Conservation (phyloP, 352 stramenopile species). For the Phytophthora lateralis region DNA sequence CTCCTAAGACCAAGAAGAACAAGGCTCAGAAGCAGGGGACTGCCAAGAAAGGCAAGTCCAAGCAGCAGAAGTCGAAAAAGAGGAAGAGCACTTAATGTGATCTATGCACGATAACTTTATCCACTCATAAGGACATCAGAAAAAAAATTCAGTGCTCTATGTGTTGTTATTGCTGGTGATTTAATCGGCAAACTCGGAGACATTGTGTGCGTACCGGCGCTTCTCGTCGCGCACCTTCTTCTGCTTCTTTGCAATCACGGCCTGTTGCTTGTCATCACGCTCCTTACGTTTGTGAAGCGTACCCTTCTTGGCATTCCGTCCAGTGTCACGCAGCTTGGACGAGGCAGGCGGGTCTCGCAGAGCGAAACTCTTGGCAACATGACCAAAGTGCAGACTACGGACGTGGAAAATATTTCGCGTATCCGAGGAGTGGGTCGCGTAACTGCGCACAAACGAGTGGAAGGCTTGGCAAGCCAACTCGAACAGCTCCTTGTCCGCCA, state of each 20-base stretch:
- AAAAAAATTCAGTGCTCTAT: conserved; percentile 26
- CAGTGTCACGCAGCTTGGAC: conserved; percentile 76
- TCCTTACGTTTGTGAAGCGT: conserved; percentile 87
- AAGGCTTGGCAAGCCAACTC: conserved; percentile 90
- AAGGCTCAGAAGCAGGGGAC: conserved; percentile 31
- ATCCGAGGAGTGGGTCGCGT: conserved; percentile 92
- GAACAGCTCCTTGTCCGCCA: conserved; percentile 87
- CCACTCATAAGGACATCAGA: conserved; percentile 14
- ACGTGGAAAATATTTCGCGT: conserved; percentile 94
- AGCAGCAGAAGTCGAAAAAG: conserved; percentile 58
- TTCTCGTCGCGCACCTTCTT: conserved; percentile 69
- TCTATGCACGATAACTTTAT: conserved; percentile 31
- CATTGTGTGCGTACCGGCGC: conserved; percentile 69
- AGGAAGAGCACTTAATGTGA: conserved; percentile 41
- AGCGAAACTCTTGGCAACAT: conserved; percentile 94
- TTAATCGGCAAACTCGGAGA: conserved; percentile 82
- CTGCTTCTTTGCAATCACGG: conserved; percentile 53
- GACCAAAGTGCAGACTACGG: conserved; percentile 92
- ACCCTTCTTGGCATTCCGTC: conserved; percentile 75
- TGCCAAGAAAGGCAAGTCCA: conserved; percentile 31
- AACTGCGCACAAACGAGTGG: conserved; percentile 93
- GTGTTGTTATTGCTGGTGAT: conserved; percentile 17
- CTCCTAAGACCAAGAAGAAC: conserved; percentile 22
- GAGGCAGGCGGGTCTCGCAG: conserved; percentile 85
- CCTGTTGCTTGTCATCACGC: conserved; percentile 70